These are phyloP conservation scores for Xerocomellus intermedius DNA, from an alignment of 768 basidiomycete genomes.

Conservation along the genomic window DNA sequence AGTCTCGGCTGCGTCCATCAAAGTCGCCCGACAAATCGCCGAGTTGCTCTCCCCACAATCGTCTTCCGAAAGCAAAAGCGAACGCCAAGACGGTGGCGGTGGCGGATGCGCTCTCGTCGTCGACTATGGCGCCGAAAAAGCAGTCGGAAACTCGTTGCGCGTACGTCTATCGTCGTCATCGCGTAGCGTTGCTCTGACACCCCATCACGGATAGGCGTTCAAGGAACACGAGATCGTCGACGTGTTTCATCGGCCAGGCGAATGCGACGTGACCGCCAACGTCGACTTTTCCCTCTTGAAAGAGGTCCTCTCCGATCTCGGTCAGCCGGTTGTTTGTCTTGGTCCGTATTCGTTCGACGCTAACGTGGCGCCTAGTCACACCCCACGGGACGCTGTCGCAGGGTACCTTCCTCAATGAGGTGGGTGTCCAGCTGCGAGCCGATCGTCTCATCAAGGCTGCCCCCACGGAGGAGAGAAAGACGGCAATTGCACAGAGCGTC, in stretches of 20 bases:
- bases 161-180: constrained; percentile 44
- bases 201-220: constrained; percentile 66
- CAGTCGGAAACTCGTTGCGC: constrained; percentile 73
- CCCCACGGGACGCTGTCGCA: constrained; percentile 74
- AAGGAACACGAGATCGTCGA: constrained; percentile 82
- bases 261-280: constrained; percentile 92
- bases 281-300: constrained; percentile 91
- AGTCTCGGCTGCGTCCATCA: constrained; percentile 70
- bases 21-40: constrained; percentile 65
- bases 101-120: constrained; percentile 76
- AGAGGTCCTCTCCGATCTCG: constrained; percentile 68
- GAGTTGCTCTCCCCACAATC: constrained; percentile 46
- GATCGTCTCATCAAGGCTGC: constrained; percentile 57
- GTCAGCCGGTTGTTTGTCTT: constrained; percentile 42
- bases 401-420: constrained; percentile 65
- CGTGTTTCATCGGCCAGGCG: constrained; percentile 80
- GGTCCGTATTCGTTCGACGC: neutral
- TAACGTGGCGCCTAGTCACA: constrained; percentile 31
- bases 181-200: neutral
- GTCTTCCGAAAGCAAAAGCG: neutral
- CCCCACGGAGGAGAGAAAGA: constrained; percentile 44
- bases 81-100: constrained; percentile 15
- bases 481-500: constrained; percentile 58
- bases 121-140: constrained; percentile 82
- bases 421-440: constrained; percentile 73